Evolutionary conservation across 352 stramenopile species (phyloP), one percentile per base, ranked within the genome.

Genomic region (Blastocystis hominis): DNA sequence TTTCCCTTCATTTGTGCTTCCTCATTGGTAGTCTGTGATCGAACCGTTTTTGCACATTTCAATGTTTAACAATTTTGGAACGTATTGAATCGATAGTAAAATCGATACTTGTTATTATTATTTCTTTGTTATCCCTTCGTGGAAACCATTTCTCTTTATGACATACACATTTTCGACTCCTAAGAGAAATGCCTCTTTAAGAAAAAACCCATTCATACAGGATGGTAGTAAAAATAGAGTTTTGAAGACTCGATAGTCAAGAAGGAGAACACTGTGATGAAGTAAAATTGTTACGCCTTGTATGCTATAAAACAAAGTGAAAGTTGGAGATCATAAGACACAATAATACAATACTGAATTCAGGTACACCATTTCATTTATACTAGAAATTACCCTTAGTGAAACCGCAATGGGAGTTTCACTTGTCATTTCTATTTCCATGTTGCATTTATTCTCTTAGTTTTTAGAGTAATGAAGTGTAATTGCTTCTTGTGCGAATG

Each of bases 381-480:
- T 59, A 59, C 50, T 59, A n/a, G 50, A 59, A 2, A 59, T 3
- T 59, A 59, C n/a, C 50, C n/a, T n/a, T 59, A 59, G 13, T 59
- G 10, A 59, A 59, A 59, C 50, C 50, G 50, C n/a, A 13, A 59
- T n/a, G 50, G 50, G 50, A 59, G 50, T 59, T 59, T 59, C 50
- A 2, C 50, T 59, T 59, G 50, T 59, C 50, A 59, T 59, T 59
- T 59, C 50, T 59, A 59, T 59, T 59, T 20, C n/a, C 50, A 59
- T 59, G 13, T 59, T 20, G 50, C 50, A 59, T 59, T 30, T 59
- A 59, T 59, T 59, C 50, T 2, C 50, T 59, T n/a, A 59, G n/a
- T 59, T n/a, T 20, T 59, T 59, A 59, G 50, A 59, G n/a, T 59
- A 59, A 76, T 76, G 64, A 76, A 76, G 64, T 76, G 64, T 76